Evolutionary conservation across 139 green algal genomes (phyloP).

Genomic region (Chlamydomonas applanata): DNA sequence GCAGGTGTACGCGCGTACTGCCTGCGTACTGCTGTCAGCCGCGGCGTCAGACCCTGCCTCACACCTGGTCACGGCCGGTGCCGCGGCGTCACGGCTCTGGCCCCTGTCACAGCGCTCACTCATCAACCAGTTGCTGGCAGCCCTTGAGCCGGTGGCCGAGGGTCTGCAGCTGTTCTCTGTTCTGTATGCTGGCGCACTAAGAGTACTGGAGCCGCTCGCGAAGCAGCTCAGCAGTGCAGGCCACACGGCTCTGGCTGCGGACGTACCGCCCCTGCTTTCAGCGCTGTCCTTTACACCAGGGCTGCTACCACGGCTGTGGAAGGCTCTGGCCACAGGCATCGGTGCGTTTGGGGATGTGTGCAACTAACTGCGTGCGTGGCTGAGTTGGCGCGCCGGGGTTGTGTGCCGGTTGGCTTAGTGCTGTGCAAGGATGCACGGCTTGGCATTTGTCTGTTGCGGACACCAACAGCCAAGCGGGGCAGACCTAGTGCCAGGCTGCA

Average conservation of each 20-base stretch:
- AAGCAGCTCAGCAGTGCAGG: background rate
- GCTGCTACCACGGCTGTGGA: constrained; percentile 33
- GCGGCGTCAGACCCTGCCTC: too few species aligned
- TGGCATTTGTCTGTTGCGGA: too few species aligned
- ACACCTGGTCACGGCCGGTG: background rate
- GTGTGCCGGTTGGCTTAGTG: too few species aligned
- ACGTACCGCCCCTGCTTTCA: constrained; percentile 45
- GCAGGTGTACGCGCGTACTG: background rate
- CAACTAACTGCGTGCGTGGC: too few species aligned
- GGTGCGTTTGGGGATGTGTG: background rate
- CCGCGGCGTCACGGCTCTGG: constrained; percentile 36
- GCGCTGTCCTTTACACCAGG: constrained; percentile 52
- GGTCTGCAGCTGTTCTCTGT: constrained; percentile 3
- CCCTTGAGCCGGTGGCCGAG: background rate
- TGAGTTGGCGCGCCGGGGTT: too few species aligned
- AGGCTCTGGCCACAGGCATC: constrained; percentile 40
- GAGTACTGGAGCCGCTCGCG: background rate
- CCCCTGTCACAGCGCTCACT: constrained; percentile 48
- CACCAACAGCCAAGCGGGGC: too few species aligned
- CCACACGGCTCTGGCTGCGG: background rate
- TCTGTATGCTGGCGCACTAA: constrained; percentile 10
- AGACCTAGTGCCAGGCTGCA: too few species aligned
- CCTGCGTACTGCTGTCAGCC: constrained; percentile 4
- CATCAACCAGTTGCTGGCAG: constrained; percentile 34
- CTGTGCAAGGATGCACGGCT: too few species aligned